phyloP scores from a whole-genome alignment of 1,284 basidiomycete species.

The Violaceomyces palustris region DNA sequence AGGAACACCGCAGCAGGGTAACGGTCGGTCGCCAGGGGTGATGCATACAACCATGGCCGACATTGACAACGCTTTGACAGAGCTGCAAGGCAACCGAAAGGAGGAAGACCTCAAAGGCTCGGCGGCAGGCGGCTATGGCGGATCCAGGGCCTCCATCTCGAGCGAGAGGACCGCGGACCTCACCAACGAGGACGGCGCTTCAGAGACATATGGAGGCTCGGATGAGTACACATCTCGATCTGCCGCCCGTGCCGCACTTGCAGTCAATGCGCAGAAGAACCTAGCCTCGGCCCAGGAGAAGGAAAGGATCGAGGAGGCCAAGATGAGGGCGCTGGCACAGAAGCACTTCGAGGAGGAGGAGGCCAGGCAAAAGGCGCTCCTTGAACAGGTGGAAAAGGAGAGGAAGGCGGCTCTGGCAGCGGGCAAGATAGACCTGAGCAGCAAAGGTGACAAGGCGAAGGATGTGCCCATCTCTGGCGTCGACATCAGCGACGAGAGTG shows the following conservation, averaged over 20 bases:
- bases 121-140: conserved; percentile 3
- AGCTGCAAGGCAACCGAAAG: conserved; percentile 29
- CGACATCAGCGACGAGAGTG: conserved; percentile 50
- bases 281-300: conserved; percentile 27
- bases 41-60: conserved; percentile 52
- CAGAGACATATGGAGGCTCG: conserved; percentile 12
- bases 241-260: conserved; percentile 45
- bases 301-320: conserved; percentile 31
- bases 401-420: conserved; percentile 28
- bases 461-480: conserved; percentile 42
- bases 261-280: conserved; percentile 45
- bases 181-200: conserved; percentile 4
- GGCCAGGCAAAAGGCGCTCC: conserved; percentile 29
- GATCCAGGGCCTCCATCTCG: conserved; percentile 21
- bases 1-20: conserved; percentile 14
- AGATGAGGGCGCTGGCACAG: conserved; percentile 29
- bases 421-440: conserved; percentile 14
- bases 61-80: conserved; percentile 49
- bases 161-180: conserved; percentile 29
- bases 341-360: conserved; percentile 45
- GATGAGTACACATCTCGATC: conserved; percentile 29
- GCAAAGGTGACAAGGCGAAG: conserved; percentile 20
- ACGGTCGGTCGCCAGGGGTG: conserved; percentile 36
- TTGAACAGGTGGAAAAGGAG: conserved; percentile 35
- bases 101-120: conserved; percentile 2